Evolutionary conservation across 1,284 basidiomycete species (phyloP).

Genomic region (Fistulina hepatica): DNA sequence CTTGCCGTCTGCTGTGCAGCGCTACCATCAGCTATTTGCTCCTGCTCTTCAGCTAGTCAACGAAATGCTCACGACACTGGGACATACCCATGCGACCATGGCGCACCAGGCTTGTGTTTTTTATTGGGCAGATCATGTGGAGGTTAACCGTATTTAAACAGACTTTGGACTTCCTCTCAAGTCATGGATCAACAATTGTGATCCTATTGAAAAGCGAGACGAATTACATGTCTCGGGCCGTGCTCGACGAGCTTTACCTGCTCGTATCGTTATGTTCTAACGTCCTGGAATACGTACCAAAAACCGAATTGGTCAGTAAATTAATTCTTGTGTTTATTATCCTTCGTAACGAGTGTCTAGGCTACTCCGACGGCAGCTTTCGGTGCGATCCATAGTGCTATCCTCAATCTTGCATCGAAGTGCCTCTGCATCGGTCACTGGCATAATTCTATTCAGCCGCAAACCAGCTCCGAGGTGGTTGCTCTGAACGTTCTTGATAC

Average conservation of each 20-base stretch:
- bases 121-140: not conserved
- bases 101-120: conserved; percentile 44
- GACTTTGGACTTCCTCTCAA: conserved; percentile 67
- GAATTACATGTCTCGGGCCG: conserved; percentile 49
- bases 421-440: conserved; percentile 59
- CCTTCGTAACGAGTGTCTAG: conserved; percentile 23
- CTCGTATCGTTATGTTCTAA: conserved; percentile 60
- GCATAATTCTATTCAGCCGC: conserved; percentile 50
- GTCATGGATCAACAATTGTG: conserved; percentile 71
- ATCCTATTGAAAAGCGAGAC: conserved; percentile 68
- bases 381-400: conserved; percentile 74
- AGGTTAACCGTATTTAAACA: conserved; percentile 20
- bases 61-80: conserved; percentile 58
- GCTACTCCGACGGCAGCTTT: conserved; percentile 60
- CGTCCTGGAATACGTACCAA: conserved; percentile 59
- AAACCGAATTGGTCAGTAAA: conserved; percentile 61
- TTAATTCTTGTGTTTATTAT: conserved; percentile 2
- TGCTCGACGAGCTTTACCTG: conserved; percentile 68
- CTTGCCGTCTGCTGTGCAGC: conserved; percentile 76
- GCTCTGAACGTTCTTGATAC: conserved; percentile 43
- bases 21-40: conserved; percentile 83
- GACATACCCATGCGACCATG: conserved; percentile 51
- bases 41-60: conserved; percentile 76
- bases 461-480: conserved; percentile 59
- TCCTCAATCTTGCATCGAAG: conserved; percentile 67